These are phyloP conservation scores for Ramaria sp. DNA, from an alignment of 768 basidiomycete species.

Conservation along the genomic window DNA sequence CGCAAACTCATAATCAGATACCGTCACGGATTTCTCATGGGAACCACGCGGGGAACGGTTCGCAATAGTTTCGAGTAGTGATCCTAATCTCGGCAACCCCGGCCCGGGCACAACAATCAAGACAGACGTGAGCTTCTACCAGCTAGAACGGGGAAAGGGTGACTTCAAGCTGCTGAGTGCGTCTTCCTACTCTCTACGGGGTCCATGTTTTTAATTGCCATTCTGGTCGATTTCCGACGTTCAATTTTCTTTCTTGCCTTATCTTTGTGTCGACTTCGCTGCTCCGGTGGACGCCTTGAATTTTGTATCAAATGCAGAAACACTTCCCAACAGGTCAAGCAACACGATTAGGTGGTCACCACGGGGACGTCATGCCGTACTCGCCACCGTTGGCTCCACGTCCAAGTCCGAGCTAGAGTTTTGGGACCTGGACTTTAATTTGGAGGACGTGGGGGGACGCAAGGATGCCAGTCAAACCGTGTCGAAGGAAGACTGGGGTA, in stretches of 20 bases:
- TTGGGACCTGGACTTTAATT: conserved; percentile 93
- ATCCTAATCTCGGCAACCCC: conserved; percentile 86
- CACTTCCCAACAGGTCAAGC: conserved; percentile 71
- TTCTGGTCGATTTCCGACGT: conserved; percentile 15
- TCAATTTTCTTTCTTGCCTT: conserved; percentile 1
- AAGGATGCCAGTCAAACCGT: conserved; percentile 35
- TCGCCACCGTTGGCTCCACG: conserved; percentile 92
- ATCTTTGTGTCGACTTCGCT: conserved; percentile 1
- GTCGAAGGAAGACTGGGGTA: conserved; percentile 69
- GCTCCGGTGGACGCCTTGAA: not conserved
- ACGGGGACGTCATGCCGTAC: conserved; percentile 87
- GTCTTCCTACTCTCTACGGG: conserved; percentile 6
- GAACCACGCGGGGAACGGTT: conserved; percentile 97
- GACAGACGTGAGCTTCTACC: conserved; percentile 94
- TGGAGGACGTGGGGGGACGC: conserved; percentile 42
- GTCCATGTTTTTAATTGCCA: not conserved
- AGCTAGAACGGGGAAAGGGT: conserved; percentile 83
- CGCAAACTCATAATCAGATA: conserved; percentile 39
- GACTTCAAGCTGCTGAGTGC: conserved; percentile 86
- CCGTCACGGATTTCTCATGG: conserved; percentile 96
- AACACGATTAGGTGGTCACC: conserved; percentile 98
- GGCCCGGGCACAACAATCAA: conserved; percentile 90
- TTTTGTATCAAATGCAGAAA: conserved; percentile 32
- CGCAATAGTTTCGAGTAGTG: conserved; percentile 87
- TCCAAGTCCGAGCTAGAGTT: conserved; percentile 97